Evolutionary conservation across 179 eudicot species (phyloP).

Genomic region (Monotropa hypopitys): DNA sequence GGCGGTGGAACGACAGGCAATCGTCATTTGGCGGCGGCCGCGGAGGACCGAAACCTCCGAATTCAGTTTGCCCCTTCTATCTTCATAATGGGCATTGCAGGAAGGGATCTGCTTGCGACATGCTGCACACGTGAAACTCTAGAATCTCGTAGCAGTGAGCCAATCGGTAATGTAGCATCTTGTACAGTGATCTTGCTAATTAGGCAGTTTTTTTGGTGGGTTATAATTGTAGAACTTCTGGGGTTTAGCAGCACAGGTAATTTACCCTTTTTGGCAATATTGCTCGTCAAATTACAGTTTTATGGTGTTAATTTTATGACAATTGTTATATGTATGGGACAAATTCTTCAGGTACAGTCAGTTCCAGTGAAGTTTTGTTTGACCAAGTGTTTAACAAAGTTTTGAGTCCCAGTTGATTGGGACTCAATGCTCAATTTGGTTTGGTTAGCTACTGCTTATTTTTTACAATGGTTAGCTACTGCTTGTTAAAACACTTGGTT

Average conservation of each 20-base stretch:
- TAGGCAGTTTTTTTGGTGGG: constrained; percentile 8
- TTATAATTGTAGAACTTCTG: constrained; percentile 10
- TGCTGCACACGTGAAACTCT: constrained; percentile 22
- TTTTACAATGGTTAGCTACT: too few species aligned
- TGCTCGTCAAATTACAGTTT: not conserved
- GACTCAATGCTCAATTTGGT: too few species aligned
- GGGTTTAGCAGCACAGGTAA: constrained; percentile 4
- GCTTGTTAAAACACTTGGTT: too few species aligned
- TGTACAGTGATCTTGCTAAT: constrained; percentile 14
- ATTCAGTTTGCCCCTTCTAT: constrained; percentile 28
- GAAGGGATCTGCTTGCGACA: constrained; percentile 36
- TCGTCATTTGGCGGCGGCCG: constrained; percentile 37
- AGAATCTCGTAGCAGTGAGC: not conserved
- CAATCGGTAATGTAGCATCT: not conserved
- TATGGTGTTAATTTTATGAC: not conserved
- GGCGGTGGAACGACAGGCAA: constrained; percentile 34
- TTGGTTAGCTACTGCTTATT: too few species aligned
- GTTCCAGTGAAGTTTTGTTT: too few species aligned
- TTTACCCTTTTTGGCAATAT: not conserved
- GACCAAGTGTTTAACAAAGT: too few species aligned
- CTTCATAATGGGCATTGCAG: constrained; percentile 36
- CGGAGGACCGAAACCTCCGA: constrained; percentile 18
- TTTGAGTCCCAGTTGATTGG: too few species aligned
- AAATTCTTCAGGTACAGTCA: not conserved
- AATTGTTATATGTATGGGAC: not conserved